Conservation (phyloP, 164 flowering plant genomes). For the Tetracentron sinense region DNA sequence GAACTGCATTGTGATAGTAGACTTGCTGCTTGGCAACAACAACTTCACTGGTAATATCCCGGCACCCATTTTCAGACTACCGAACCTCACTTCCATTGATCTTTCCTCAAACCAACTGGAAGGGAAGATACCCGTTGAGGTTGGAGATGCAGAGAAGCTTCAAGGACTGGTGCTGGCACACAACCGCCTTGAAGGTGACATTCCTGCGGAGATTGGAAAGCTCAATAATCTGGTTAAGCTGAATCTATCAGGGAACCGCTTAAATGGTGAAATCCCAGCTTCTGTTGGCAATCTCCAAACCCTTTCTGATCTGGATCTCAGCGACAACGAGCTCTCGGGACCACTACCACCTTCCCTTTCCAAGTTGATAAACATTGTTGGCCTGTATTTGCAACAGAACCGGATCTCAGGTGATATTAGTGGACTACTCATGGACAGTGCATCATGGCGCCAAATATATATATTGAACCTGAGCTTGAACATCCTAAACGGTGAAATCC, state of each 20-base stretch:
- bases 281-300: constrained; percentile 10
- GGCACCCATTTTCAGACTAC: constrained; percentile 12
- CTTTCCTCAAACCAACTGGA: constrained; percentile 11
- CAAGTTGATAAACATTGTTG: constrained; percentile 10
- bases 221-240: constrained; percentile 16
- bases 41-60: constrained; percentile 8
- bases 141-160: constrained; percentile 11
- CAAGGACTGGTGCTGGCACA: constrained; percentile 12
- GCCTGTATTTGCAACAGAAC: constrained; percentile 15
- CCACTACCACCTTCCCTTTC: constrained; percentile 9
- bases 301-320: constrained; percentile 20
- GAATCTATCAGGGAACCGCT: constrained; percentile 13
- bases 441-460: constrained; percentile 12
- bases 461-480: constrained; percentile 14
- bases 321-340: constrained; percentile 13
- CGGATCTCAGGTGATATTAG: constrained; percentile 11
- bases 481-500: constrained; percentile 10
- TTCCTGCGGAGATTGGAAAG: constrained; percentile 13
- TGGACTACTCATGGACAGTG: constrained; percentile 5
- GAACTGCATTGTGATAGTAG: constrained; percentile 10
- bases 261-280: constrained; percentile 11
- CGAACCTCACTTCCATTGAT: constrained; percentile 10
- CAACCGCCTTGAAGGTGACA: constrained; percentile 11
- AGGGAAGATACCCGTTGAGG: constrained; percentile 12
- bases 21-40: constrained; percentile 14